Percentiles rank a stretch among this genome's conserved stretches.
These are phyloP conservation scores for Cryptococcus sp. DNA, from an alignment of 1,284 basidiomycete species.

Conservation along the genomic window DNA sequence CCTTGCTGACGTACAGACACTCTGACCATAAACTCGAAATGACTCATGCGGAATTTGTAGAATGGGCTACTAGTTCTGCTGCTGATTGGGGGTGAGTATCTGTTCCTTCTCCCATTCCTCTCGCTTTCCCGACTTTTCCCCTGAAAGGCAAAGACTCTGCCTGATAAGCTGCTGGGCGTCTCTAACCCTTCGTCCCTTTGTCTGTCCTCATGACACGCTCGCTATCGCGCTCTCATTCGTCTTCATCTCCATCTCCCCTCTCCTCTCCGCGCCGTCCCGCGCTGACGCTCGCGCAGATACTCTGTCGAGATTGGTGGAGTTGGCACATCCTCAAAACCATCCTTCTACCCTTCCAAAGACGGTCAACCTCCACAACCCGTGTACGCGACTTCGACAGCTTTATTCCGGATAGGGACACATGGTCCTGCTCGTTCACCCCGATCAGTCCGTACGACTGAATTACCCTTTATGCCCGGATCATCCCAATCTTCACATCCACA, in stretches of 20 bases:
- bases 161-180: too few species aligned
- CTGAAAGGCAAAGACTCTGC: too few species aligned
- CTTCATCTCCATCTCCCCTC: too few species aligned
- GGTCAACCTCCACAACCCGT: constrained; percentile 29
- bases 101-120: not conserved
- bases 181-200: too few species aligned
- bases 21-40: constrained; percentile 91
- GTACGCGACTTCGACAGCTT: constrained; percentile 68
- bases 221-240: too few species aligned
- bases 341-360: constrained; percentile 37
- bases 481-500: constrained; percentile 28
- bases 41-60: constrained; percentile 71
- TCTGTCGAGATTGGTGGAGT: constrained; percentile 44
- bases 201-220: too few species aligned
- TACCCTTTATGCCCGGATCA: constrained; percentile 45
- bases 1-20: constrained; percentile 49
- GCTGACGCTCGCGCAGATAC: constrained; percentile 23
- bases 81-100: constrained; percentile 62
- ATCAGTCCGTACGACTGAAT: constrained; percentile 41
- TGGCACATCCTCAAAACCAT: constrained; percentile 43
- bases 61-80: constrained; percentile 62
- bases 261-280: too few species aligned
- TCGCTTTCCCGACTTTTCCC: not conserved
- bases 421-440: constrained; percentile 45
- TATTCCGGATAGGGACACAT: constrained; percentile 54